phyloP scores from a whole-genome alignment of 805 yeast genomes.

The Naumovozyma dairenensis region DNA sequence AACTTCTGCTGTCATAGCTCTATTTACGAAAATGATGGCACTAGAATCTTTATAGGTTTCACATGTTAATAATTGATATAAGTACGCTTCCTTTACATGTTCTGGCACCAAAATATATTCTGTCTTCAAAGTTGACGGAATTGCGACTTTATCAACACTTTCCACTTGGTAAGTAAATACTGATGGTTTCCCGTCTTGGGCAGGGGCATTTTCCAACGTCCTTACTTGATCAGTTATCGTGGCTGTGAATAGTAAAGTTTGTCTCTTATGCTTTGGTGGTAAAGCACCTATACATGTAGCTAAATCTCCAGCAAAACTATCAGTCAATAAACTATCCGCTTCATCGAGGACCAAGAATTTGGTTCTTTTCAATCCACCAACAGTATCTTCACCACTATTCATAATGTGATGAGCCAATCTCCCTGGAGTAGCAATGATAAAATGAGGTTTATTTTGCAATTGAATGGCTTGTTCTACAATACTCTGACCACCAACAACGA shows the following conservation, averaged over 20 bases:
- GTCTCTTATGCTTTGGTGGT: constrained; percentile 66
- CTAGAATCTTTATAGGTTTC: constrained; percentile 56
- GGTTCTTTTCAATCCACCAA: constrained; percentile 66
- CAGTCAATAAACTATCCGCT: constrained; percentile 84
- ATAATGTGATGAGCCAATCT: constrained; percentile 85
- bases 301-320: constrained; percentile 74
- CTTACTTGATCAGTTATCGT: constrained; percentile 91
- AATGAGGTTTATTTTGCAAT: constrained; percentile 78
- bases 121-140: constrained; percentile 63
- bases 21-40: constrained; percentile 82
- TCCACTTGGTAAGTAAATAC: constrained; percentile 67
- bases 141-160: constrained; percentile 61
- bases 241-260: constrained; percentile 87
- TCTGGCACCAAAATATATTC: constrained; percentile 72
- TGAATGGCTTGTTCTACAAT: constrained; percentile 81
- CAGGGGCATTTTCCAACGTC: constrained; percentile 32
- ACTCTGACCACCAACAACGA: constrained; percentile 92
- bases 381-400: constrained; percentile 81
- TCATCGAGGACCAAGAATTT: constrained; percentile 85
- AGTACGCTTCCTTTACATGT: constrained; percentile 81
- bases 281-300: constrained; percentile 59
- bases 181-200: constrained; percentile 42
- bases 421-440: constrained; percentile 95
- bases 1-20: constrained; percentile 84
- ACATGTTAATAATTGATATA: constrained; percentile 55